phyloP scores from a whole-genome alignment of 331 rosid genomes.

The Quercus phellos region DNA sequence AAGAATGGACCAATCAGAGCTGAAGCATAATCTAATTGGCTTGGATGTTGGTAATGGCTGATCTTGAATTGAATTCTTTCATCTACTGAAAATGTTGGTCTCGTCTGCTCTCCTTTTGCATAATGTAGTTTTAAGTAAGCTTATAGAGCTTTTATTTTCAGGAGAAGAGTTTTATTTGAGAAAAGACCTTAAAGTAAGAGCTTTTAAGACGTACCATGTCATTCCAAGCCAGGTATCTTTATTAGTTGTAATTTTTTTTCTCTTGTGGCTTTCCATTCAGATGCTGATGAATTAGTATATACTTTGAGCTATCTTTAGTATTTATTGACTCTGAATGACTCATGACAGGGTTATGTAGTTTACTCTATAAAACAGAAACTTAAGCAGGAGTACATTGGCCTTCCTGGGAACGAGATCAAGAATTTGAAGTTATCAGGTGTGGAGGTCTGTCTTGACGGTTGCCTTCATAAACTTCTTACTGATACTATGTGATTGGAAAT shows the following conservation, averaged over 20 bases:
- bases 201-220: constrained; percentile 77
- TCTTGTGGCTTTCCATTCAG: constrained; percentile 4
- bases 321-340: constrained; percentile 16
- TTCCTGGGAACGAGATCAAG: constrained; percentile 59
- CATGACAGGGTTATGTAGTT: constrained; percentile 72
- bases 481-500: constrained; percentile 1
- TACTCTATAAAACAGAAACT: constrained; percentile 67
- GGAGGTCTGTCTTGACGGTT: constrained; percentile 60
- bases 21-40: constrained; percentile 66
- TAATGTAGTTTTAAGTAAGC: not conserved
- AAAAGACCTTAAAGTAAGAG: constrained; percentile 72
- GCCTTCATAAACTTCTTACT: constrained; percentile 7
- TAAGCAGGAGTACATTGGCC: constrained; percentile 57
- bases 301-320: not conserved
- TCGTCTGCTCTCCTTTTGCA: not conserved
- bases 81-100: not conserved
- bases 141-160: constrained; percentile 25
- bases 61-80: constrained; percentile 18
- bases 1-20: constrained; percentile 80
- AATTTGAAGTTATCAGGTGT: constrained; percentile 62
- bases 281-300: not conserved
- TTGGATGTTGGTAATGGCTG: constrained; percentile 64
- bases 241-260: not conserved
- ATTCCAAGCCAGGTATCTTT: constrained; percentile 74
- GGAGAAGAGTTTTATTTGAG: constrained; percentile 72